Evolutionary conservation across 352 stramenopile genomes (phyloP), one percentile per base, ranked within the genome.

Genomic region (Pythium insidiosum): DNA sequence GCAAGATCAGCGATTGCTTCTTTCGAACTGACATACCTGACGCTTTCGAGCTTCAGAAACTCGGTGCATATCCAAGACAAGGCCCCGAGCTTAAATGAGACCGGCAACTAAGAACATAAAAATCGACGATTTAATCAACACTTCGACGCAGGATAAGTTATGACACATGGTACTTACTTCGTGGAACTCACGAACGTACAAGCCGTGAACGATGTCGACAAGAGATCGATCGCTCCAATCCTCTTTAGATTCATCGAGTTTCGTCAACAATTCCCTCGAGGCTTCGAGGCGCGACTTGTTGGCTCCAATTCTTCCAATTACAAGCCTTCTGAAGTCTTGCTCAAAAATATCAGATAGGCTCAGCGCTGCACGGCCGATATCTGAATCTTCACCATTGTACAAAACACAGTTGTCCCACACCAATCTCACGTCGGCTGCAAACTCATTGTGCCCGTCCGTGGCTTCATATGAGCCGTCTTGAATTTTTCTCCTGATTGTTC

Each of bases 371-470:
- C 63, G 66, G 10, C 78, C 78, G 20, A 91, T 63, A 43, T 88
- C 73, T 6, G 79, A 88, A 15, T 91, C 74, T 46, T 88, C 76
- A 2, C 70, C 66, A 49, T 92, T 92, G 55, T 87, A 92, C 4
- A 76, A 45, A 21, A 86, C 50, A 33, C 68, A 71, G 40, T 94
- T 94, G 41, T 89, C 79, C 78, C 78, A 94, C 26, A 94, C 80
- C 29, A 91, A 60, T n/a, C 76, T 76, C 35, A 91, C 68, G 47
- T 94, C 81, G 9, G 61, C 47, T 1, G 77, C 77, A 53, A 94
- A 94, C 0, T 55, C 57, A 35, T 85, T 63, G 42, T 84, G 70
- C 2, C 71, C 77, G 22, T 62, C 40, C 0, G 56, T 43, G 33
- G 63, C 61, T 63, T 92, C 79, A 51, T 94, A 94, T n/a, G 51